Conservation (phyloP, 495 filamentous ascomycete genomes). For the Neurospora sp. region DNA sequence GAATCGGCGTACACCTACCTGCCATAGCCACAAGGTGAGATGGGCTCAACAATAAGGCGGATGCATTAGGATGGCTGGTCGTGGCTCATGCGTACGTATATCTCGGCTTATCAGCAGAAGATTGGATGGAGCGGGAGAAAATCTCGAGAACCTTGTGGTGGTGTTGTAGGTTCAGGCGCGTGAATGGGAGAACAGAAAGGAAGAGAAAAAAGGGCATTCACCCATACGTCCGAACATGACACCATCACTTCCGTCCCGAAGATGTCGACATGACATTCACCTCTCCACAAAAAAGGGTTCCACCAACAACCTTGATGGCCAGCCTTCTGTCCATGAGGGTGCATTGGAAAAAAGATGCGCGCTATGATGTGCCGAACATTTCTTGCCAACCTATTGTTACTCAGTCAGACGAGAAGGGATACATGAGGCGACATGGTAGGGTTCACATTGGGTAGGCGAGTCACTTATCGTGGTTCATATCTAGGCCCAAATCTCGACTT, state of each 20-base stretch:
- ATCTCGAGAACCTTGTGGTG: neutral
- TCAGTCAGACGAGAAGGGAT: neutral
- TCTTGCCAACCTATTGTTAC: neutral
- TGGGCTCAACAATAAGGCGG: neutral
- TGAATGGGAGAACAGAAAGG: neutral
- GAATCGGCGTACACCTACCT: neutral
- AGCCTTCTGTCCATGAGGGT: neutral
- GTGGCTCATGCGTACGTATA: neutral
- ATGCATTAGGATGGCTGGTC: neutral
- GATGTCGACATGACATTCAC: neutral
- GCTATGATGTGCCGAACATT: neutral
- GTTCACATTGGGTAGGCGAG: neutral
- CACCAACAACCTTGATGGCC: neutral
- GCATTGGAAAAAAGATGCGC: neutral
- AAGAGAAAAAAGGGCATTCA: neutral
- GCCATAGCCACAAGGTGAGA: neutral
- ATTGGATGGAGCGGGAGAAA: neutral
- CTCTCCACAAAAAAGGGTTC: neutral
- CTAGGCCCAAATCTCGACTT: neutral
- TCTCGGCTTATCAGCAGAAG: neutral
- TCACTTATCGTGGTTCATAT: neutral
- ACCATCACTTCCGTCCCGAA: neutral
- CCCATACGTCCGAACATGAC: neutral
- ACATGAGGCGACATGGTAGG: neutral
- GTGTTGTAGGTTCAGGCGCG: neutral